A percentile compares a stretch with the other conserved stretches of the same genome.
Conservation (phyloP, 148 eudicot genomes). For the Hydrangea macrophylla region DNA sequence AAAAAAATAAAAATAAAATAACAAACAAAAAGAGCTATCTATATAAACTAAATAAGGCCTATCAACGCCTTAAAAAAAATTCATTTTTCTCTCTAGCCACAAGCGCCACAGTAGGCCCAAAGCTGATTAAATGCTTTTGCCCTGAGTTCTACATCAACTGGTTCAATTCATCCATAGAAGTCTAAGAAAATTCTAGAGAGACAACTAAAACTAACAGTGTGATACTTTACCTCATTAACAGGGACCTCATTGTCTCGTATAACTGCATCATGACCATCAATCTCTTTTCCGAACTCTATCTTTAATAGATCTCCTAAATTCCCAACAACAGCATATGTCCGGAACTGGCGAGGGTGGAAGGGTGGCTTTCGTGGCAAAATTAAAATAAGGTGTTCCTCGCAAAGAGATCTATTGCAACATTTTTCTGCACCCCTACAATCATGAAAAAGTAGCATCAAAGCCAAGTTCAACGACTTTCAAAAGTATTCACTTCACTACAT, state of each 20-base stretch:
- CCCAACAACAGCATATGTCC: conserved; percentile 96
- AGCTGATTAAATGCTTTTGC: neutral
- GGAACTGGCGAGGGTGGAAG: conserved; percentile 85
- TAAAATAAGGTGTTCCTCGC: conserved; percentile 84
- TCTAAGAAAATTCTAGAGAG: neutral
- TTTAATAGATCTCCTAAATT: conserved; percentile 93
- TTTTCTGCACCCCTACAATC: conserved; percentile 63
- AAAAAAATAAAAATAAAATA: too few species aligned
- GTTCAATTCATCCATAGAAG: neutral
- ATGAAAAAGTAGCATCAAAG: neutral
- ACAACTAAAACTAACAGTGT: neutral
- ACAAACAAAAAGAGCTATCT: too few species aligned
- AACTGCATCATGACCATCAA: conserved; percentile 91
- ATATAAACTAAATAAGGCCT: too few species aligned
- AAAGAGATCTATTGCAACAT: conserved; percentile 82
- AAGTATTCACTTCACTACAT: neutral
- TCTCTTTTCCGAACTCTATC: conserved; percentile 89
- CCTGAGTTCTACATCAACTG: too few species aligned
- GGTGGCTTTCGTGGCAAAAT: conserved; percentile 90
- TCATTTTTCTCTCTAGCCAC: too few species aligned
- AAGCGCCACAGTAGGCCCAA: neutral
- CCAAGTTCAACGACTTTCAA: neutral
- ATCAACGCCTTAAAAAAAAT: too few species aligned
- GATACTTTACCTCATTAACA: conserved; percentile 66
- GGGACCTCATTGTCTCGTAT: conserved; percentile 98